Evolutionary conservation across 257 asterid species (phyloP).

Genomic region (Mentha longifolia): DNA sequence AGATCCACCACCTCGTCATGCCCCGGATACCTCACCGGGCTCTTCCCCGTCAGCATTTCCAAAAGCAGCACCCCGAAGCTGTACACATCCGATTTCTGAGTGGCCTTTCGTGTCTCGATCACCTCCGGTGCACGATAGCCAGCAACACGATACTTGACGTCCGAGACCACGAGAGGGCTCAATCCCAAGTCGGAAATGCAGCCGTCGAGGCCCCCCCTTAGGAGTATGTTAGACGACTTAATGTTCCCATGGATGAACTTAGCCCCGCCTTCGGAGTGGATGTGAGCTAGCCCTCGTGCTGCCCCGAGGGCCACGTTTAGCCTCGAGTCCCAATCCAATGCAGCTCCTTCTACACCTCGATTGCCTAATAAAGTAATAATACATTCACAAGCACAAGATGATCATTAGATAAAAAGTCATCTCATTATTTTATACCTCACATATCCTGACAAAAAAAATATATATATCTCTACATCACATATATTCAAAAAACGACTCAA

Average conservation of each 20-base stretch:
- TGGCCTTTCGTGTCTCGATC: slow-evolving; percentile 62
- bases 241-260: slow-evolving; percentile 79
- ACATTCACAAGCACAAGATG: background rate
- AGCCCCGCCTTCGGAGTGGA: slow-evolving; percentile 69
- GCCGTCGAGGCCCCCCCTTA: slow-evolving; percentile 55
- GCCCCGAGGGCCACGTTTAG: slow-evolving; percentile 74
- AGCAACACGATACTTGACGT: slow-evolving; percentile 60
- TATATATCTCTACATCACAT: too few species aligned
- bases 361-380: slow-evolving; percentile 56
- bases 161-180: slow-evolving; percentile 56
- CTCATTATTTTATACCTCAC: too few species aligned
- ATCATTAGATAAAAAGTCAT: background rate
- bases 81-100: slow-evolving; percentile 83
- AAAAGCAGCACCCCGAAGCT: slow-evolving; percentile 94
- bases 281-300: slow-evolving; percentile 75
- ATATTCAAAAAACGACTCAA: too few species aligned
- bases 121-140: slow-evolving; percentile 96
- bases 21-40: slow-evolving; percentile 63
- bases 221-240: slow-evolving; percentile 83
- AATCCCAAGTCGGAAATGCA: slow-evolving; percentile 76
- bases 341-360: slow-evolving; percentile 49
- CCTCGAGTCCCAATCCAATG: slow-evolving; percentile 83
- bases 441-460: too few species aligned
- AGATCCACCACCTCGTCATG: slow-evolving; percentile 74
- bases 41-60: slow-evolving; percentile 87